phyloP scores from a whole-genome alignment of 2,329 filamentous ascomycete genomes.

The Calonectria fujianensis region DNA sequence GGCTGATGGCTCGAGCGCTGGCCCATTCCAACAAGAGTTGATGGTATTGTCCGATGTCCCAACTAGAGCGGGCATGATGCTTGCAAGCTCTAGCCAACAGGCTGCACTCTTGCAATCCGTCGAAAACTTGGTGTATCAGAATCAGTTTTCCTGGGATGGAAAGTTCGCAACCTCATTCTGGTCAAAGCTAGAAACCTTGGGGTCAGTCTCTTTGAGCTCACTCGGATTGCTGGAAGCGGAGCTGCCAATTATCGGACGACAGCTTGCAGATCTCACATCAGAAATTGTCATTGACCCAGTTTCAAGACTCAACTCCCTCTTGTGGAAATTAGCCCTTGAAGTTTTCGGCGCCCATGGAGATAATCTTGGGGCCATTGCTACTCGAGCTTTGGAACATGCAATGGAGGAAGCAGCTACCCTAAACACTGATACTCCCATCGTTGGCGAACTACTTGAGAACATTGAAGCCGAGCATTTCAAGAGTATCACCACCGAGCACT shows the following conservation, averaged over 20 bases:
- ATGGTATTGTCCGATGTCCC: conserved; percentile 68
- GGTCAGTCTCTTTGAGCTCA: conserved; percentile 74
- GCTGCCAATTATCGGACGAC: conserved; percentile 75
- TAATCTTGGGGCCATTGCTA: conserved; percentile 55
- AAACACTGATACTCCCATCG: conserved; percentile 31
- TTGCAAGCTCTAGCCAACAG: conserved; percentile 59
- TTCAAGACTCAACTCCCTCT: conserved; percentile 66
- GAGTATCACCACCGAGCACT: conserved; percentile 62
- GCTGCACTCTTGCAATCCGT: conserved; percentile 67
- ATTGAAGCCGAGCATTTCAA: conserved; percentile 62
- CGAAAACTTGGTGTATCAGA: conserved; percentile 66
- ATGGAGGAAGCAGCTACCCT: conserved; percentile 37
- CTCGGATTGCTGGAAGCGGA: conserved; percentile 80
- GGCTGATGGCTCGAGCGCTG: conserved; percentile 5
- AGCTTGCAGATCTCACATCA: conserved; percentile 70
- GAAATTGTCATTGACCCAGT: conserved; percentile 71
- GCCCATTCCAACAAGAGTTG: conserved; percentile 60
- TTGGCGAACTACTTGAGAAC: conserved; percentile 49
- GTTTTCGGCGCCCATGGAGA: conserved; percentile 64
- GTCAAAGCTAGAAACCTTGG: conserved; percentile 70
- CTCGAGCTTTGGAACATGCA: conserved; percentile 53
- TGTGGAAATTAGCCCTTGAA: conserved; percentile 68
- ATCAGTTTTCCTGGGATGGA: conserved; percentile 63
- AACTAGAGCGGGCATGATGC: conserved; percentile 59
- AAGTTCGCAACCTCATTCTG: conserved; percentile 69